Base-by-base conservation (phyloP, 176 grass and related monocot genomes). In the Phoenix roebelenii region DNA sequence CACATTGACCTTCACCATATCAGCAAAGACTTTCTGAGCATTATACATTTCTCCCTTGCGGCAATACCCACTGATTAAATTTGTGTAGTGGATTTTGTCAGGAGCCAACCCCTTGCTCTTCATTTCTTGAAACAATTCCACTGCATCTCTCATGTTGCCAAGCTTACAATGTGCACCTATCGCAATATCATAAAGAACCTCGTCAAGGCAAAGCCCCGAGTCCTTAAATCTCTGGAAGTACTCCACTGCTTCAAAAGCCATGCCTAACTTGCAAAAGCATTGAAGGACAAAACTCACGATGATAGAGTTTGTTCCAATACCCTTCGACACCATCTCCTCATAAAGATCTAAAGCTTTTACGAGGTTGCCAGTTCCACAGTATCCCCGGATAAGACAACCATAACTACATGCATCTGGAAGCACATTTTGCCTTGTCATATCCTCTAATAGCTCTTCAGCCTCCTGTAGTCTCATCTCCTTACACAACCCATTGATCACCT, bases 21-120 rank as follows among this genome's bases (percentile, higher is more conserved):
- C 77, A 59, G 65, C 62, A 60, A 95, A 95, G 23, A 58, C 60
- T 54, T 73, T 79, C 4, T 56, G 53, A 2, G 85, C 90, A 71
- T 84, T 86, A 60, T 55, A 35, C 64, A 76, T 74, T 69, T 95
- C 76, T 78, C 82, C 85, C 57, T 73, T 89, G 51, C 54, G 62
- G 49, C 85, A 84, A 35, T 86, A 95, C 66, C 85, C 90, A 23
- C 60, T 77, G 23, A 95, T 86, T 71, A 95, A 71, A 50, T 77
- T 86, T 59, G 90, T 84, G 57, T 86, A 95, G 78, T 95, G 85
- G 22, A 83, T 79, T 67, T 59, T 86, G 29, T 95, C 90, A 20
- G 85, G 90, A 16, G 32, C 24, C 62, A 86, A 78, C 29, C 82
- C 79, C 50, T 51, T 65, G 25, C 14, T 49, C 69, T 50, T 82